Evolutionary conservation across 768 basidiomycete genomes (phyloP).

Genomic region (Lepiota brunneoincarnata): DNA sequence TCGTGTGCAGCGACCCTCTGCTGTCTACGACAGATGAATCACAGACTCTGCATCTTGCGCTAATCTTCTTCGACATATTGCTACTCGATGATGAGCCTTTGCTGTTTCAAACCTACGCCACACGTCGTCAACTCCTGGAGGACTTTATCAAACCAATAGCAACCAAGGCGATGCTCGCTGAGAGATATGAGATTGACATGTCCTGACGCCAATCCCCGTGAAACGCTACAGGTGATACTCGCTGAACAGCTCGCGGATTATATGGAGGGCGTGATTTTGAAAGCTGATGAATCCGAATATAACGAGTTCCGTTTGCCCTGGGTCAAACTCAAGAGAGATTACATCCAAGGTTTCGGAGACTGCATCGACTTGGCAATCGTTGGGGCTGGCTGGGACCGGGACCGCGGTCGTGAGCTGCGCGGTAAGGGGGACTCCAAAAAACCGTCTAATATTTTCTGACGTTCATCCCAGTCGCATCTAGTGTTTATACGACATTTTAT

Average conservation of each 20-base stretch:
- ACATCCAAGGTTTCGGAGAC: constrained; percentile 84
- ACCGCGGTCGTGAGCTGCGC: constrained; percentile 71
- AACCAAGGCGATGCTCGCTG: constrained; percentile 64
- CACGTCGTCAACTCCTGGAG: constrained; percentile 64
- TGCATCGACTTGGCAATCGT: constrained; percentile 75
- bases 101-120: constrained; percentile 50
- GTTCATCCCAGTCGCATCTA: constrained; percentile 54
- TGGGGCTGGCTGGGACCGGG: constrained; percentile 78
- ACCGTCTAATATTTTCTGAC: not conserved
- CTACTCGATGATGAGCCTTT: constrained; percentile 61
- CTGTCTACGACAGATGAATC: constrained; percentile 27
- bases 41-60: constrained; percentile 56
- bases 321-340: constrained; percentile 90
- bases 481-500: constrained; percentile 77
- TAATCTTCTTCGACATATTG: constrained; percentile 88
- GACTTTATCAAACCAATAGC: constrained; percentile 45
- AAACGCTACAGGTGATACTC: constrained; percentile 42
- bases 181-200: constrained; percentile 48
- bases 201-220: constrained; percentile 15
- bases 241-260: constrained; percentile 46
- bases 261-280: constrained; percentile 77
- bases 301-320: constrained; percentile 65
- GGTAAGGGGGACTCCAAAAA: constrained; percentile 39
- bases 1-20: constrained; percentile 22
- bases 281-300: constrained; percentile 67